A percentile compares a stretch with the other conserved stretches of the same genome.
These are phyloP conservation scores for Emergomyces pasteurianus DNA, from an alignment of 2,329 filamentous ascomycete species.

Conservation along the genomic window DNA sequence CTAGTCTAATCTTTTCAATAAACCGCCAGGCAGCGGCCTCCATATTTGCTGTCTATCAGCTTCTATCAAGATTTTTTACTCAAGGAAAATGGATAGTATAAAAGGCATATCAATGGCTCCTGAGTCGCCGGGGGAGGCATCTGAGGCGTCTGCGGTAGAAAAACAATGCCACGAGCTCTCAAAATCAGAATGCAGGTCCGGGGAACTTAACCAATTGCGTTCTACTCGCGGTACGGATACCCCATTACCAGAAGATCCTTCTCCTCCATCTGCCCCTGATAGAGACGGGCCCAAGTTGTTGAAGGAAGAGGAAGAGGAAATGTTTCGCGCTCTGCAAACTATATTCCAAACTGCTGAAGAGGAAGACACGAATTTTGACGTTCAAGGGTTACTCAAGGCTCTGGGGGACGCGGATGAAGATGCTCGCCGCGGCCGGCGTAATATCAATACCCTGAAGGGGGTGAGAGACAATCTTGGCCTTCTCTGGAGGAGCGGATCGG, in stretches of 20 bases:
- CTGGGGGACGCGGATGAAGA: slow-evolving; percentile 20
- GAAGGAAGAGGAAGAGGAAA: slow-evolving; percentile 20
- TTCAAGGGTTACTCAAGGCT: slow-evolving; percentile 20
- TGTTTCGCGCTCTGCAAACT: slow-evolving; percentile 24
- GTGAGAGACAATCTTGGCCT: slow-evolving; percentile 21
- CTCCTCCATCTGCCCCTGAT: slow-evolving; percentile 13
- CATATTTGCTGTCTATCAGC: neutral
- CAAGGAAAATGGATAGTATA: neutral
- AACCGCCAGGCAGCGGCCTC: neutral
- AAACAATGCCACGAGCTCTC: neutral
- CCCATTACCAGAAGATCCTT: neutral
- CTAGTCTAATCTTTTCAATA: neutral
- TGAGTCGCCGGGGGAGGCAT: neutral
- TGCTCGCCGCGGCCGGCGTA: slow-evolving; percentile 12
- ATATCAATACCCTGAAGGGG: slow-evolving; percentile 16
- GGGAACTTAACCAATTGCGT: neutral
- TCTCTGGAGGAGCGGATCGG: slow-evolving; percentile 27
- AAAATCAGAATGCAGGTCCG: neutral
- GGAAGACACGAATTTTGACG: slow-evolving; percentile 14
- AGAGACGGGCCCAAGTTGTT: slow-evolving; percentile 12
- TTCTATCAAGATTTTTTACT: neutral
- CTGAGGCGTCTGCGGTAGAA: neutral
- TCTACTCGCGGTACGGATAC: neutral
- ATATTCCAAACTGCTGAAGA: slow-evolving; percentile 19
- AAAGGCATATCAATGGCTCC: neutral